Percentiles rank a stretch among this genome's conserved stretches.
phyloP scores from a whole-genome alignment of 768 basidiomycete species.

The Lactarius pseudohatsudake region DNA sequence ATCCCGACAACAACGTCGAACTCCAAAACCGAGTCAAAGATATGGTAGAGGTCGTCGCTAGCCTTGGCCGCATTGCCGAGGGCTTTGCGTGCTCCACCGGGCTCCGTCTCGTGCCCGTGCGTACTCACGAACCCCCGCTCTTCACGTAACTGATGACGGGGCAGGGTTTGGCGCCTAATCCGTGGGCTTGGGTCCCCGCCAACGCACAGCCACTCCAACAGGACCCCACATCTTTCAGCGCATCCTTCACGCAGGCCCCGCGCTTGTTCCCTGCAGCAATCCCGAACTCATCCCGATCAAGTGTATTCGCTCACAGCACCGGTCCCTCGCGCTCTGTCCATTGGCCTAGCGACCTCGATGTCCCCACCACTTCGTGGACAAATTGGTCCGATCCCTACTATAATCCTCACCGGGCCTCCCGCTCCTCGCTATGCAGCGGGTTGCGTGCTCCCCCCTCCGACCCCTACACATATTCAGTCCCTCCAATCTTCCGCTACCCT shows the following conservation, averaged over 20 bases:
- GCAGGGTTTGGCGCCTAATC: constrained; percentile 5
- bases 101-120: constrained; percentile 23
- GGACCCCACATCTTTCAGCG: constrained; percentile 16
- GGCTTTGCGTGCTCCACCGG: constrained; percentile 20
- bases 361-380: background rate
- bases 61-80: constrained; percentile 20
- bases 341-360: constrained; percentile 21
- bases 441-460: background rate
- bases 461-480: background rate
- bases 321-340: constrained; percentile 23
- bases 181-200: constrained; percentile 19
- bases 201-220: constrained; percentile 7
- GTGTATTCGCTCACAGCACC: constrained; percentile 18
- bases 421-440: constrained; percentile 9
- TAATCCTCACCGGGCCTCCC: background rate
- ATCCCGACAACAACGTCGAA: constrained; percentile 2
- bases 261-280: constrained; percentile 20
- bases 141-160: background rate
- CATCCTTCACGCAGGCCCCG: constrained; percentile 21
- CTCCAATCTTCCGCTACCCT: background rate
- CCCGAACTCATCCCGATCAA: constrained; percentile 20
- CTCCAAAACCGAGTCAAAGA: constrained; percentile 16
- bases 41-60: constrained; percentile 16
- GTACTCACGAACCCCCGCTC: background rate
- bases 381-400: constrained; percentile 2